Evolutionary conservation across 345 rosid genomes (phyloP).

Genomic region (Populus pruinosa): DNA sequence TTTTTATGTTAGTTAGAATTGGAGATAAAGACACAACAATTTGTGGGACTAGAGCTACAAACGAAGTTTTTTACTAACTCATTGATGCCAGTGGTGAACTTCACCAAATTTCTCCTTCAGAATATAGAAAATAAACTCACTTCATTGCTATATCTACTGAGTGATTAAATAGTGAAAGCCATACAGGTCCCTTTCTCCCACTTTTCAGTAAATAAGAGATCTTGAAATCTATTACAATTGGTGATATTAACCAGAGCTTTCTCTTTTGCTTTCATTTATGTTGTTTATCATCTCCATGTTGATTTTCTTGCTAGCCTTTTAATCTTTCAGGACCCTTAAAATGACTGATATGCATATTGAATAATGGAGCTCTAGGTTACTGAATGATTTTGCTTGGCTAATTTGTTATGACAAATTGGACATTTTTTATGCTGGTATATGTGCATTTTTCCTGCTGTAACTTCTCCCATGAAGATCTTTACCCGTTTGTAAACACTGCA

Average conservation of each 20-base stretch:
- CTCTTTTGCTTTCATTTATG: not conserved
- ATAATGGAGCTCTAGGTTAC: not conserved
- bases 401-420: not conserved
- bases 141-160: not conserved
- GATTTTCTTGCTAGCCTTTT: not conserved
- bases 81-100: not conserved
- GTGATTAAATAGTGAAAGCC: not conserved
- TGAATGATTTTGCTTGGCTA: not conserved
- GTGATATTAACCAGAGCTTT: not conserved
- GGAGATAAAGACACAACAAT: not conserved
- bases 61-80: too few relatives aligned
- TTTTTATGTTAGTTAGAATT: too few relatives aligned
- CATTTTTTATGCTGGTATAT: not conserved
- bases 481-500: not conserved
- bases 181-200: not conserved
- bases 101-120: not conserved
- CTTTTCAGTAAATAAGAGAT: not conserved
- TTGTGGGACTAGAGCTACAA: not conserved
- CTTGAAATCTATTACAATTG: not conserved
- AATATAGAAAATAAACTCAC: not conserved
- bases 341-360: not conserved
- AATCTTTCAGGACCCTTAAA: not conserved
- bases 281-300: not conserved
- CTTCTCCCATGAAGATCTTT: not conserved
- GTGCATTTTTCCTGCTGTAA: not conserved